phyloP scores from a whole-genome alignment of 306 rosid species.

The Pyrus bretschneideri region DNA sequence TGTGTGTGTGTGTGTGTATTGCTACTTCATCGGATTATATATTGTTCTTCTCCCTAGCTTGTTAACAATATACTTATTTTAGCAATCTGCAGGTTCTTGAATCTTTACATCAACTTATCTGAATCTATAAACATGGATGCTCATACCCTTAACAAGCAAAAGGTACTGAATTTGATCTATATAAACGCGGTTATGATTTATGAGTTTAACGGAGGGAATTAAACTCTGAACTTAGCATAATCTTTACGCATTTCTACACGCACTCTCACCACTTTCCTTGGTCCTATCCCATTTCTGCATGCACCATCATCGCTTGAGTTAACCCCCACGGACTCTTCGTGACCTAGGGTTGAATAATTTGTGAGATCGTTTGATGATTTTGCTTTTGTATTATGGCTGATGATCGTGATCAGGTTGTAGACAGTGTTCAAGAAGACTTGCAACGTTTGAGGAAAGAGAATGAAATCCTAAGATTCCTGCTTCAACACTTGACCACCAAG shows the following conservation, averaged over 20 bases:
- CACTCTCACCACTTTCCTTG: not conserved
- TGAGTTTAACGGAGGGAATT: not conserved
- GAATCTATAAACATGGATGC: constrained; percentile 10
- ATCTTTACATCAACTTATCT: not conserved
- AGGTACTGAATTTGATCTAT: not conserved
- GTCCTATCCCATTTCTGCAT: not conserved
- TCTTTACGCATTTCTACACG: not conserved
- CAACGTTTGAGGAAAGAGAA: constrained; percentile 47
- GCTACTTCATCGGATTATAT: too few species aligned
- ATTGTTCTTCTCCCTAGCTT: not conserved
- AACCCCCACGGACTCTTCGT: too few species aligned
- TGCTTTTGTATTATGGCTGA: not conserved
- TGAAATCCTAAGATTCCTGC: constrained; percentile 37
- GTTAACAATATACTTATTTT: not conserved
- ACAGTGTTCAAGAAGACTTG: constrained; percentile 25
- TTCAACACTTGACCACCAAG: constrained; percentile 40
- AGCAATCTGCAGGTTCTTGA: not conserved
- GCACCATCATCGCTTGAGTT: not conserved
- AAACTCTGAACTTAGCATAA: not conserved
- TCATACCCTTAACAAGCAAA: not conserved
- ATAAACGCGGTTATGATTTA: not conserved
- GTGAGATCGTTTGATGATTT: not conserved
- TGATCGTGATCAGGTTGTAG: constrained; percentile 16
- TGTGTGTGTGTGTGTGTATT: too few species aligned
- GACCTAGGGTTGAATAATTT: not conserved